Evolutionary conservation across 306 rosid genomes (phyloP), one percentile per base, ranked within the genome.

Genomic region (Prinsepia uniflora): DNA sequence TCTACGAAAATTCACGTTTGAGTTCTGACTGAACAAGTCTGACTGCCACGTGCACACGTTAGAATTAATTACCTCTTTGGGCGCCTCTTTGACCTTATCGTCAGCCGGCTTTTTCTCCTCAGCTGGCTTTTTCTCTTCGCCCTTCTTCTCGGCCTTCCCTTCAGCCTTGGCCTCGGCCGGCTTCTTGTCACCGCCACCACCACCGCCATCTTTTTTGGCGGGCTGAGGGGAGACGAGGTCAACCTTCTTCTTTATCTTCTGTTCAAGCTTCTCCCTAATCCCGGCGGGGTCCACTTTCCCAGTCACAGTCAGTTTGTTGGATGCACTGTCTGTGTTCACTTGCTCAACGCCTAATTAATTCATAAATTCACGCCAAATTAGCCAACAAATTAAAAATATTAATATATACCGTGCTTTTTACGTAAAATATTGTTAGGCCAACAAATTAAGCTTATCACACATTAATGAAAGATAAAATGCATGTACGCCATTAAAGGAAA

Each of bases 141-240:
- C 70, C 24, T 86, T 86, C 63, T 89, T 83, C 73, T 83, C 86
- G 11, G 63, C 43, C 9, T 85, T 68, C 1, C 56, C 82, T 15
- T 65, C 78, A 14, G 58, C 58, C 7, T 6, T 6, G 7, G 45
- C 45, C 86, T n/a, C 55, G 36, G 67, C 88, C 0, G 77, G 22
- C 65, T 86, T 85, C 3, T 78, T 63, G 7, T 49, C 83, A 2
- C 64, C 48, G 0, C 63, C 73, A 1, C 58, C 84, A 39, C 79
- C 87, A 4, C 77, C 86, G 77, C 80, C 86, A 36, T 76, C 80
- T 6, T 88, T 89, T 68, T 91, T 89, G 61, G 78, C 81, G 0
- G 91, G 88, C 67, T 68, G 92, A 14, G 97, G 75, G 17, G 92
- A 81, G 41, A 91, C 45, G 8, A 91, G 65, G 24, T 94, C 99